A percentile compares a stretch with the other conserved stretches of the same genome.
These are phyloP conservation scores for Aplosporella prunicola DNA, from an alignment of 2,329 filamentous ascomycete genomes.

Conservation along the genomic window DNA sequence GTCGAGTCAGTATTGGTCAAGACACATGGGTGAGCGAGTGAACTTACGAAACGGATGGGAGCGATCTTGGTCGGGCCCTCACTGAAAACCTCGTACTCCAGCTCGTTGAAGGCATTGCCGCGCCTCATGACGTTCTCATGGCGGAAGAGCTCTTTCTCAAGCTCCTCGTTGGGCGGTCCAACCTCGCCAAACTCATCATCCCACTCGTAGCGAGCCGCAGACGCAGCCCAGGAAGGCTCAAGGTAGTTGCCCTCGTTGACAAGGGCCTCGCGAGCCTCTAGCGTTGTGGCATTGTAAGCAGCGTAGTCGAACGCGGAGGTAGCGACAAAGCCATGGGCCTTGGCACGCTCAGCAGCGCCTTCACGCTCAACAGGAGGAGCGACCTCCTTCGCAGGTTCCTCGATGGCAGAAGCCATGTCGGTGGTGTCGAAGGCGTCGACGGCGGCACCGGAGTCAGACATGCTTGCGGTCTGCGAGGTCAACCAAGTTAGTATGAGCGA, in stretches of 20 bases:
- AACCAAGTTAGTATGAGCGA: too few relatives aligned
- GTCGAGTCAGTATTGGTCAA: conserved; percentile 17
- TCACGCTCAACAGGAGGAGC: conserved; percentile 18
- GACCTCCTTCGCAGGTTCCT: conserved; percentile 13
- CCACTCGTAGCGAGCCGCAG: conserved; percentile 70
- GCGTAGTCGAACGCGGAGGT: conserved; percentile 43
- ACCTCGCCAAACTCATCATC: conserved; percentile 78
- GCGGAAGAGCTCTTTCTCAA: conserved; percentile 70
- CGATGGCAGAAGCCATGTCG: conserved; percentile 14
- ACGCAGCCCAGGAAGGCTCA: conserved; percentile 38
- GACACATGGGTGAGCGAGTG: too few relatives aligned
- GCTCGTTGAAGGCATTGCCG: conserved; percentile 58
- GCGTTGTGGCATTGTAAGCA: conserved; percentile 14
- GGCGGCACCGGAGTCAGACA: conserved; percentile 6
- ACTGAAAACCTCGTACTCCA: conserved; percentile 42
- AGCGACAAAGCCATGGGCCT: conserved; percentile 37
- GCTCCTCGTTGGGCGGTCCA: conserved; percentile 57
- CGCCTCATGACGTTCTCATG: conserved; percentile 40
- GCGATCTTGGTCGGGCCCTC: conserved; percentile 39
- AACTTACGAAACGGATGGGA: conserved; percentile 43
- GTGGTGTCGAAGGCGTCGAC: conserved; percentile 14
- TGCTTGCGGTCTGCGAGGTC: too few relatives aligned
- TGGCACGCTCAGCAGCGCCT: conserved; percentile 9
- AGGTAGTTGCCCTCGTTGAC: background rate
- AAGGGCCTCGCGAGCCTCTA: conserved; percentile 17